Percentiles rank a stretch among this genome's conserved stretches.
phyloP scores from a whole-genome alignment of 2,329 filamentous ascomycete genomes.

The Alternaria dauci region DNA sequence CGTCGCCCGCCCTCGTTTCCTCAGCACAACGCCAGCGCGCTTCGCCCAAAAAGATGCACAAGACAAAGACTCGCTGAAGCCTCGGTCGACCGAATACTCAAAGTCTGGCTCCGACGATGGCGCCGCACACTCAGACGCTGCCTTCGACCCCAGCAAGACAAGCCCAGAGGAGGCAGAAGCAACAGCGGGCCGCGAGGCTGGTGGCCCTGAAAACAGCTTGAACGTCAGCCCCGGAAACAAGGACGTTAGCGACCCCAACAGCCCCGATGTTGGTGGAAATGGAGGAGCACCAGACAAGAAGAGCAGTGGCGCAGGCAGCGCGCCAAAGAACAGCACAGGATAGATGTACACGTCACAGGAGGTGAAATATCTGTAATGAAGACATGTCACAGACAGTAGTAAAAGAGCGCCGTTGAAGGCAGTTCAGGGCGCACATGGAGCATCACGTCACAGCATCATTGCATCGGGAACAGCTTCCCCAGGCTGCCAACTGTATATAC shows the following conservation, averaged over 20 bases:
- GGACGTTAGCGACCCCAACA: constrained; percentile 62
- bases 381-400: background rate
- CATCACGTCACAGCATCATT: constrained; percentile 10
- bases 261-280: constrained; percentile 49
- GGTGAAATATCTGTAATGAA: background rate
- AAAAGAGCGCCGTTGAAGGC: background rate
- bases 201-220: constrained; percentile 52
- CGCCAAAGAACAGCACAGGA: constrained; percentile 45
- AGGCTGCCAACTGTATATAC: background rate
- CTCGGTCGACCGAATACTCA: constrained; percentile 71
- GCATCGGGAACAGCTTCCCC: background rate
- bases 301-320: constrained; percentile 48
- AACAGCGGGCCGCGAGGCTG: constrained; percentile 48
- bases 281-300: constrained; percentile 45
- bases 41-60: constrained; percentile 54
- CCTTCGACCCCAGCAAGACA: constrained; percentile 75
- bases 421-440: background rate
- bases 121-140: constrained; percentile 65
- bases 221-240: constrained; percentile 69
- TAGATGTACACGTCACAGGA: background rate
- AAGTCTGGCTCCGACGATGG: constrained; percentile 71
- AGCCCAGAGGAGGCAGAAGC: constrained; percentile 68
- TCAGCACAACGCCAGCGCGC: constrained; percentile 33
- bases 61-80: constrained; percentile 68
- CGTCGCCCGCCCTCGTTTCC: constrained; percentile 25